Base-by-base conservation (phyloP, 495 filamentous ascomycete species). In the Penicillium arizonense region DNA sequence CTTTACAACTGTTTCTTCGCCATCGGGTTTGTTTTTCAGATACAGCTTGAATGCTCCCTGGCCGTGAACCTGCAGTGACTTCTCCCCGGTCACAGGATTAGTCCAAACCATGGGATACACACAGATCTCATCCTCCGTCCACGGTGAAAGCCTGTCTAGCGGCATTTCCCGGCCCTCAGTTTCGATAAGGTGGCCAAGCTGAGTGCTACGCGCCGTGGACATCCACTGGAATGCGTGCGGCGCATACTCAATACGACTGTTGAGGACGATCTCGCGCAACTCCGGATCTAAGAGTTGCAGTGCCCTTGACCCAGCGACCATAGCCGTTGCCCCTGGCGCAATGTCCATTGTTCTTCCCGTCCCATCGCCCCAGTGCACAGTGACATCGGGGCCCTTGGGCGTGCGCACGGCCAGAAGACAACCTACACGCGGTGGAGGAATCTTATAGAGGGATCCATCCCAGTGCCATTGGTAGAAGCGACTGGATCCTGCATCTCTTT, bases 21-120 rank as follows among this genome's bases (percentile, higher is more conserved):
- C 70, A 24, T 60, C 52, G 4, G 52, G 48, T 9, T 58, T 59
- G 26, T 56, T 61, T 30, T 65, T 65, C 13, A 72, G 43, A 57
- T 68, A 72, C 20, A 74, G 40, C 57, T 65, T 72, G 40, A 63
- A 67, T 23, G 63, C 67, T 16, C 67, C 69, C 35, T 72, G 65
- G 16, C 67, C 67, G 54, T 74, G 69, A 26, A 74, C 67, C 50
- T 70, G 67, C 44, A 74, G 60, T 38, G 62, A 64, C 28, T 66
- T 65, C 57, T 74, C 67, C 5, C 69, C 69, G 0, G 71, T 72
- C 5, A 70, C 57, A 0, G 62, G 65, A 57, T 68, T 68, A 12
- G 53, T 57, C 59, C 65, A 68, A 11, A 65, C 62, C 65, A 68
- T 68, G 9, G 65, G 59, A 42, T 65, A 65, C 11, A 55, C 47